Conservation (phyloP, 345 rosid genomes). For the Laguncularia racemosa region DNA sequence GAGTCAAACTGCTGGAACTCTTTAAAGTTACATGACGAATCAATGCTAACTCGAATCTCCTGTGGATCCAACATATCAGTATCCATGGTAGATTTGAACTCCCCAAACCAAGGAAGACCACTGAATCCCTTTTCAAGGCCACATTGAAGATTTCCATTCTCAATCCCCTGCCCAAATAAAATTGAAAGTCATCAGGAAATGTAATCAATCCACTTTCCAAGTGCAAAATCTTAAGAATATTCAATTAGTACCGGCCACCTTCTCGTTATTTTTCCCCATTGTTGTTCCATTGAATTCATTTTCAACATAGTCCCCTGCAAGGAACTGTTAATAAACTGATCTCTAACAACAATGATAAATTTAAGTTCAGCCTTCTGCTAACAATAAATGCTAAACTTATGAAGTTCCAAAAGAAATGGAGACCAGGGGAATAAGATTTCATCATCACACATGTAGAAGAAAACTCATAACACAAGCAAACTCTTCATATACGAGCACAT, state of each 20-base stretch:
- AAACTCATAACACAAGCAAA: too few relatives aligned
- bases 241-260: conserved; percentile 68
- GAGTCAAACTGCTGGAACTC: conserved; percentile 60
- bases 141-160: conserved; percentile 42
- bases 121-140: conserved; percentile 32
- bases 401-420: too few relatives aligned
- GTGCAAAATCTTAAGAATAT: background rate
- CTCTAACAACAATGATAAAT: background rate
- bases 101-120: conserved; percentile 60
- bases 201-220: too few relatives aligned
- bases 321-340: conserved; percentile 1
- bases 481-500: too few relatives aligned
- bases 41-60: conserved; percentile 17
- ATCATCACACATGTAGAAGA: too few relatives aligned
- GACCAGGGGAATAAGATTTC: too few relatives aligned
- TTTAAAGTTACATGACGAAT: conserved; percentile 44
- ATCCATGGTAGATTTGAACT: conserved; percentile 39
- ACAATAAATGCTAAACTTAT: too few relatives aligned
- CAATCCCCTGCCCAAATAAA: conserved; percentile 28
- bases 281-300: conserved; percentile 19
- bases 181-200: background rate
- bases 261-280: conserved; percentile 36
- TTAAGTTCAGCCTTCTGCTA: too few relatives aligned
- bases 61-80: conserved; percentile 29
- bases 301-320: conserved; percentile 29